phyloP scores from a whole-genome alignment of 2,329 filamentous ascomycete species.

The Huntiella savannae region DNA sequence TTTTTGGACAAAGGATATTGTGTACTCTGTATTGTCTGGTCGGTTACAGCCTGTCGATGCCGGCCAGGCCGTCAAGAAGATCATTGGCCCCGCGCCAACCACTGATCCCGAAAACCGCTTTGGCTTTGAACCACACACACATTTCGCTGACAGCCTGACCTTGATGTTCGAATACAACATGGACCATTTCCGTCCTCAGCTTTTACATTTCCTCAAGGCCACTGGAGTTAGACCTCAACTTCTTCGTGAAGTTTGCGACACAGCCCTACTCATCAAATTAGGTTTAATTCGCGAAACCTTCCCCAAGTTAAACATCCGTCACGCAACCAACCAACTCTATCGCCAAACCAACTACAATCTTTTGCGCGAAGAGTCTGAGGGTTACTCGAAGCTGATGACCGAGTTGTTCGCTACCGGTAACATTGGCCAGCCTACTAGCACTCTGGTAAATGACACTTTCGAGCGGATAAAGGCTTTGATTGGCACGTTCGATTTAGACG shows the following conservation, averaged over 20 bases:
- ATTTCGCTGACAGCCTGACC: constrained; percentile 70
- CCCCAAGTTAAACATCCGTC: constrained; percentile 61
- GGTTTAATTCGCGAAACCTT: constrained; percentile 77
- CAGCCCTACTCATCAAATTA: constrained; percentile 51
- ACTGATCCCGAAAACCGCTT: constrained; percentile 30
- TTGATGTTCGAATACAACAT: constrained; percentile 58
- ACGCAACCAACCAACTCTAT: constrained; percentile 84
- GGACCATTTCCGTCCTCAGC: constrained; percentile 24
- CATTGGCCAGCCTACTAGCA: constrained; percentile 50
- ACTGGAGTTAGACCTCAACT: constrained; percentile 52
- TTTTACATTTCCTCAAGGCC: constrained; percentile 51
- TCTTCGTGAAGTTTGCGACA: constrained; percentile 72
- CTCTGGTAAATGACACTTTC: constrained; percentile 68
- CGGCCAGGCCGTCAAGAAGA: constrained; percentile 53
- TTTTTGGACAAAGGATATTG: constrained; percentile 66
- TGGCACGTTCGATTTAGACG: constrained; percentile 90
- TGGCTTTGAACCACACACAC: constrained; percentile 41
- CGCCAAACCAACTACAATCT: constrained; percentile 95
- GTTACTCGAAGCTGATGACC: constrained; percentile 88
- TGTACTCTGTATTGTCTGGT: constrained; percentile 53
- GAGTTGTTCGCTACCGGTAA: constrained; percentile 84
- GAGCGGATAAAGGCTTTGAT: constrained; percentile 87
- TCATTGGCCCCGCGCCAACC: constrained; percentile 39
- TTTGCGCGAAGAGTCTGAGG: constrained; percentile 84
- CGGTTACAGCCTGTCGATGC: constrained; percentile 49